Conservation (phyloP, 345 rosid genomes). For the Ceriops decandra region DNA sequence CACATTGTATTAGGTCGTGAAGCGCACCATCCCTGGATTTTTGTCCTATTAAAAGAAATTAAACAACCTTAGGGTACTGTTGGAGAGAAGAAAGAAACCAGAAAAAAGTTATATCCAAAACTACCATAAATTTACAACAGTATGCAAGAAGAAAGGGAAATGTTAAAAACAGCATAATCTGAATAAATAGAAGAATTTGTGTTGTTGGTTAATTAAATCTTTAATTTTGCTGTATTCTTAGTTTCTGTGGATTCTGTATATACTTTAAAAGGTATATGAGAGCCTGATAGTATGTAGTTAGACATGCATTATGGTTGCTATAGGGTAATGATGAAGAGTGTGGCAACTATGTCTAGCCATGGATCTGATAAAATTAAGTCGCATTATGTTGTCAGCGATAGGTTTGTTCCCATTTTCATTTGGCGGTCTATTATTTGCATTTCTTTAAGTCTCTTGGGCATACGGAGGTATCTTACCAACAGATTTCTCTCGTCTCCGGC, state of each 20-base stretch:
- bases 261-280: neutral
- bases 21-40: too few relatives aligned
- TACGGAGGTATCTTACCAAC: neutral
- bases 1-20: too few relatives aligned
- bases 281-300: neutral
- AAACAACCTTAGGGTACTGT: neutral
- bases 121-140: neutral
- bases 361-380: neutral
- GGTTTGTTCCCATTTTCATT: neutral
- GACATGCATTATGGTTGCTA: neutral
- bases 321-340: neutral
- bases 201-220: too few relatives aligned
- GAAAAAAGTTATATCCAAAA: neutral
- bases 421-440: neutral
- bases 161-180: neutral
- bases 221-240: too few relatives aligned
- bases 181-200: neutral
- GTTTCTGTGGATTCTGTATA: neutral
- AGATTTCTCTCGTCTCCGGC: constrained; percentile 13
- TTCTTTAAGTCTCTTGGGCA: too few relatives aligned
- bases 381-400: too few relatives aligned
- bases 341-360: neutral
- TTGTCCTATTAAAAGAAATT: neutral
- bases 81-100: neutral
- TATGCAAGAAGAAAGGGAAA: neutral